phyloP scores from a whole-genome alignment of 805 yeast species.

The Blastobotrys mokoenaii region DNA sequence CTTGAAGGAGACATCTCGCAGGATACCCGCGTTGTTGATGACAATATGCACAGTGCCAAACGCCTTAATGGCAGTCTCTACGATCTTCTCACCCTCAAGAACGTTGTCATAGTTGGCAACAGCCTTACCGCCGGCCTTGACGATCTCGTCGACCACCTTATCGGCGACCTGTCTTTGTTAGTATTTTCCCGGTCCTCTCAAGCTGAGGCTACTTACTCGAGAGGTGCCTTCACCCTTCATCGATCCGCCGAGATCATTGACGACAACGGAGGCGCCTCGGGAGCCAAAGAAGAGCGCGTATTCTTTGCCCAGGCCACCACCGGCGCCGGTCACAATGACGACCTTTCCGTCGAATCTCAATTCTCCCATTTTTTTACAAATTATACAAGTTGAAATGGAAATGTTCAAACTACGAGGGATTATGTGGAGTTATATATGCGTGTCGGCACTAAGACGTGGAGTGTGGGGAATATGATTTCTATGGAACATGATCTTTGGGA shows the following conservation, averaged over 20 bases:
- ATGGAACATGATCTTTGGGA: too few relatives aligned
- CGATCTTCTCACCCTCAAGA: conserved; percentile 72
- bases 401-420: not conserved
- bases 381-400: not conserved
- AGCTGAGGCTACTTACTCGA: not conserved
- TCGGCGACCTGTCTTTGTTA: conserved; percentile 62
- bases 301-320: conserved; percentile 89
- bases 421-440: not conserved
- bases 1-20: conserved; percentile 78
- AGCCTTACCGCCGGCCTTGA: conserved; percentile 68
- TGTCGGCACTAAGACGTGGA: not conserved
- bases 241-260: conserved; percentile 87
- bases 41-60: conserved; percentile 86
- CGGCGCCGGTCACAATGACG: conserved; percentile 93
- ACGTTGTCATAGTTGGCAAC: conserved; percentile 93
- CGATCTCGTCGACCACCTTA: conserved; percentile 78
- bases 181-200: not conserved
- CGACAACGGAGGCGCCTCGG: conserved; percentile 92
- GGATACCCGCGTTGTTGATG: conserved; percentile 91
- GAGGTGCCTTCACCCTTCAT: conserved; percentile 54
- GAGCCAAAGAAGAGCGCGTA: conserved; percentile 83
- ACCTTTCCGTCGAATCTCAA: conserved; percentile 70
- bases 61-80: conserved; percentile 74
- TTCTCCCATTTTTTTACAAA: conserved; percentile 18
- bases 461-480: too few relatives aligned